phyloP scores from a whole-genome alignment of 805 yeast species.

The Lachancea sp. region DNA sequence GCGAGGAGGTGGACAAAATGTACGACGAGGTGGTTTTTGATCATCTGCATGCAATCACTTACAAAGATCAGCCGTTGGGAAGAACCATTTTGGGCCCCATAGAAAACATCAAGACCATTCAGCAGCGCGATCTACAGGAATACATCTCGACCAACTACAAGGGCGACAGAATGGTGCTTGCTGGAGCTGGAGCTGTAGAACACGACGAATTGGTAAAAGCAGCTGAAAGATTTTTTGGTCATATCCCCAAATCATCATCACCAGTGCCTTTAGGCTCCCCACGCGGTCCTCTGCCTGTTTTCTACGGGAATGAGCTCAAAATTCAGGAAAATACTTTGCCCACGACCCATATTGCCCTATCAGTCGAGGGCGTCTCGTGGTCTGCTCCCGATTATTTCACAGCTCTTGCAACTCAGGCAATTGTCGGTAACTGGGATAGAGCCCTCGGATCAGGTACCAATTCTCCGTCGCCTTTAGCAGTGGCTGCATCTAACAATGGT shows the following conservation, averaged over 20 bases:
- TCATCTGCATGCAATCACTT: constrained; percentile 89
- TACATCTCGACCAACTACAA: constrained; percentile 84
- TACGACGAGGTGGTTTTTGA: constrained; percentile 97
- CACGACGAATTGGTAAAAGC: constrained; percentile 75
- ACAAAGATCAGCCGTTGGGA: constrained; percentile 86
- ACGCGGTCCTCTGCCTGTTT: constrained; percentile 62
- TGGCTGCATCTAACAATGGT: constrained; percentile 45
- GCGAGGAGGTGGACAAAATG: constrained; percentile 97
- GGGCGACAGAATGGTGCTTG: constrained; percentile 97
- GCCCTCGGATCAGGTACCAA: constrained; percentile 77
- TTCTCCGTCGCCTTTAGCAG: constrained; percentile 79
- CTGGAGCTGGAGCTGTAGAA: constrained; percentile 90
- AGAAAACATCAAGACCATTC: constrained; percentile 74
- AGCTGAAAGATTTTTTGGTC: constrained; percentile 74
- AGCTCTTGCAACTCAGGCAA: constrained; percentile 92
- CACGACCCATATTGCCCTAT: constrained; percentile 83
- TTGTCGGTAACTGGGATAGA: constrained; percentile 96
- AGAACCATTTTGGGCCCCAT: constrained; percentile 95
- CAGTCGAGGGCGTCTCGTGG: constrained; percentile 99
- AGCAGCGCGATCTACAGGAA: constrained; percentile 64
- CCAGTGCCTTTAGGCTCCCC: constrained; percentile 66
- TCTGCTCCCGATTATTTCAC: constrained; percentile 91
- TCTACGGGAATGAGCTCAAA: constrained; percentile 80
- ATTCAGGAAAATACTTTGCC: constrained; percentile 79
- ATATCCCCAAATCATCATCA: constrained; percentile 43